Percentiles rank a stretch among this genome's conserved stretches.
phyloP scores from a whole-genome alignment of 345 rosid genomes.

The Acer saccharum region DNA sequence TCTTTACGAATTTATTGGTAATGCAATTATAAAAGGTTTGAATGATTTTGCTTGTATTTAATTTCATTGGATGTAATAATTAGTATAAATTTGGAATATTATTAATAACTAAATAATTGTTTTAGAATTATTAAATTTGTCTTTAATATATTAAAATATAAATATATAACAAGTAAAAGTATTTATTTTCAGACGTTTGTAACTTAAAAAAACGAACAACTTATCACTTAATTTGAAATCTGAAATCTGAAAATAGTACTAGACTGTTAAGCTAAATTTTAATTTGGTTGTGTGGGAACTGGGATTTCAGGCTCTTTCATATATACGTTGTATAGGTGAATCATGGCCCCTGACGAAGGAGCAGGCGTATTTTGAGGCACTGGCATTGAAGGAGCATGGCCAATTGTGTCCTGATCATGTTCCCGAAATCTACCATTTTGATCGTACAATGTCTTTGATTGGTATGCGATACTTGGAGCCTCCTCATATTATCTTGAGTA shows the following conservation, averaged over 20 bases:
- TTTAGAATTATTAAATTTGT: too few relatives aligned
- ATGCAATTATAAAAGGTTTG: too few relatives aligned
- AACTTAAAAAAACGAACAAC: too few relatives aligned
- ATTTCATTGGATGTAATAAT: too few relatives aligned
- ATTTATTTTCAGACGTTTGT: too few relatives aligned
- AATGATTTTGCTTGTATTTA: too few relatives aligned
- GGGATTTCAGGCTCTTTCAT: constrained; percentile 79
- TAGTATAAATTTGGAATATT: too few relatives aligned
- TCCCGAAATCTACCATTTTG: constrained; percentile 93
- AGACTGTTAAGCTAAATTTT: not conserved
- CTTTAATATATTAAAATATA: too few relatives aligned
- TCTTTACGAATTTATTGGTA: too few relatives aligned
- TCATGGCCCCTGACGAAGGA: constrained; percentile 98
- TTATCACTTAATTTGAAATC: not conserved
- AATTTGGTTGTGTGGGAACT: not conserved
- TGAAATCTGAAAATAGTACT: not conserved
- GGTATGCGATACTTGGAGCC: constrained; percentile 95
- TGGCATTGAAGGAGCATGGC: constrained; percentile 68
- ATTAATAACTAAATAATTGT: too few relatives aligned
- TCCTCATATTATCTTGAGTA: constrained; percentile 89
- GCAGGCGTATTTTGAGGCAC: constrained; percentile 81
- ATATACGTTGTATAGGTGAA: constrained; percentile 84
- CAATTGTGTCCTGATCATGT: constrained; percentile 71
- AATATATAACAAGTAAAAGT: too few relatives aligned
- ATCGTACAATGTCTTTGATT: constrained; percentile 83